phyloP scores from a whole-genome alignment of 2,329 filamentous ascomycete genomes.

The Orbilia blumenaviensis region DNA sequence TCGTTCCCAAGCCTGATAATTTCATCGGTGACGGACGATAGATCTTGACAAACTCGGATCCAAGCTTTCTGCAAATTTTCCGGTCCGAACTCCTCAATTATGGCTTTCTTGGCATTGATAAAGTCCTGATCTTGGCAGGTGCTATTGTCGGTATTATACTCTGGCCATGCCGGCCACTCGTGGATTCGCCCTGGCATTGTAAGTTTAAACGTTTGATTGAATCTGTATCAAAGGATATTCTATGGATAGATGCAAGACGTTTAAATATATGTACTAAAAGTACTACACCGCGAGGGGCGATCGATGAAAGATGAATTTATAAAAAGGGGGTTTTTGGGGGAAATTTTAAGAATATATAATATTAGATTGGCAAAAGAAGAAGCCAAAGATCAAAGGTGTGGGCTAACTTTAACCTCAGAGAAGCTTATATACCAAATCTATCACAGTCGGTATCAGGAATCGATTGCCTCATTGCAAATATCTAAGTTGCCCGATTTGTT shows the following conservation, averaged over 20 bases:
- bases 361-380: background rate
- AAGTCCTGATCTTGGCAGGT: constrained; percentile 57
- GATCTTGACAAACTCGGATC: constrained; percentile 61
- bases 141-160: constrained; percentile 54
- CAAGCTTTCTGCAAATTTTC: constrained; percentile 60
- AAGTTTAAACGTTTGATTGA: too few relatives aligned
- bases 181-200: constrained; percentile 55
- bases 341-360: too few relatives aligned
- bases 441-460: too few relatives aligned
- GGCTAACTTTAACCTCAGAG: too few relatives aligned
- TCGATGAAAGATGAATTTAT: too few relatives aligned
- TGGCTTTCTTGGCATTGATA: constrained; percentile 59
- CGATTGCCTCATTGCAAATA: background rate
- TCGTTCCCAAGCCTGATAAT: constrained; percentile 59
- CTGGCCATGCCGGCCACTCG: constrained; percentile 58
- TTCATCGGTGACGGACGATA: constrained; percentile 61
- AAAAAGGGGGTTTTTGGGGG: too few relatives aligned
- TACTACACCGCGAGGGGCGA: too few relatives aligned
- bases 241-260: too few relatives aligned
- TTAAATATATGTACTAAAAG: too few relatives aligned
- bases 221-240: background rate
- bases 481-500: background rate
- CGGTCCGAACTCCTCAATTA: constrained; percentile 61
- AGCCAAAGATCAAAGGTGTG: background rate
- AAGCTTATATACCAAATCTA: too few relatives aligned